Conservation (phyloP, 2,329 filamentous ascomycete genomes). For the Aspergillus quadricinctus region DNA sequence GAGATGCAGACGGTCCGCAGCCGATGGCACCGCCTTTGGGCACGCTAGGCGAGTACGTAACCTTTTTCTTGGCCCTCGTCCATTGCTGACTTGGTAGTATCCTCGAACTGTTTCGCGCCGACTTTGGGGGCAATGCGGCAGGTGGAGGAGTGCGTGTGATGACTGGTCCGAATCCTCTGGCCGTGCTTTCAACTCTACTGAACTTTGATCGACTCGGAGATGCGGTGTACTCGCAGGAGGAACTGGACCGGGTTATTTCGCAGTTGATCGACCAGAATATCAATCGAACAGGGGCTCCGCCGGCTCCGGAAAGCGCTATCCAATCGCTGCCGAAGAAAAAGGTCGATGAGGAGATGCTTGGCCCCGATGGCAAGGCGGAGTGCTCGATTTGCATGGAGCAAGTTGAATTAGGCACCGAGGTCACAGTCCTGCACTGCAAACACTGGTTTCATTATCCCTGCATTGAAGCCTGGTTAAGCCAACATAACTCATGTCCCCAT, state of each 20-base stretch:
- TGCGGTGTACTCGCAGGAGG: slow-evolving; percentile 86
- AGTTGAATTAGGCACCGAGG: slow-evolving; percentile 67
- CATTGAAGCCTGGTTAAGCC: slow-evolving; percentile 75
- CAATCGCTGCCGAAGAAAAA: slow-evolving; percentile 66
- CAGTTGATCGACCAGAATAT: slow-evolving; percentile 78
- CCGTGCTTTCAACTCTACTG: slow-evolving; percentile 41
- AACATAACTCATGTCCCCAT: slow-evolving; percentile 86
- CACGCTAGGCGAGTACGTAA: slow-evolving; percentile 46
- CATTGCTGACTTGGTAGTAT: slow-evolving; percentile 19
- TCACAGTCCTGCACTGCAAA: slow-evolving; percentile 74
- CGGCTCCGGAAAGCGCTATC: slow-evolving; percentile 73
- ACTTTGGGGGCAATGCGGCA: slow-evolving; percentile 10
- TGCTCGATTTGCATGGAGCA: slow-evolving; percentile 96
- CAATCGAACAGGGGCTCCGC: slow-evolving; percentile 72
- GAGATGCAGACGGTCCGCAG: slow-evolving; percentile 50
- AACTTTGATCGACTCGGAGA: slow-evolving; percentile 59
- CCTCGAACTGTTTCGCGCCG: slow-evolving; percentile 24
- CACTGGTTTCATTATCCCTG: slow-evolving; percentile 92
- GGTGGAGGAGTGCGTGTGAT: slow-evolving; percentile 19
- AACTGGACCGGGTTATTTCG: slow-evolving; percentile 80
- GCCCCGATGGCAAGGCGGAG: slow-evolving; percentile 63
- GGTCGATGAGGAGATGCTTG: slow-evolving; percentile 66
- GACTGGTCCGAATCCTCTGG: slow-evolving; percentile 36
- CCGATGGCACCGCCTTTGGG: slow-evolving; percentile 44
- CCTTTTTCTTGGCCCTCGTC: neutral